Conservation (phyloP, 306 rosid species). For the Vigna reflexopilosa region DNA sequence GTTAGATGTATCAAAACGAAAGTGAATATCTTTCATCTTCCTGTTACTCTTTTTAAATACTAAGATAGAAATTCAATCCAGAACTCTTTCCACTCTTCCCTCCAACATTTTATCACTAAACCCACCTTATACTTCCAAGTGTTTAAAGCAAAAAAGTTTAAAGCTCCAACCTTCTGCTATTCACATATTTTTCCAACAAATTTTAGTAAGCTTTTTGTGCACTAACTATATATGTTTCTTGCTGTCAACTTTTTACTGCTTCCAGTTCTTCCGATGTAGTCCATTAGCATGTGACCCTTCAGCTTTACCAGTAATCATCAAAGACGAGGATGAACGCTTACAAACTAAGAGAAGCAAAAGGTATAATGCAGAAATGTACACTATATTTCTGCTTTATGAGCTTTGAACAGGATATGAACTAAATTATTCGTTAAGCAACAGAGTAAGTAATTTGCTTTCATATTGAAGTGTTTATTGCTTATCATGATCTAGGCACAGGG, state of each 20-base stretch:
- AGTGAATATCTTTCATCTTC: no score
- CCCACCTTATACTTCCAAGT: no score
- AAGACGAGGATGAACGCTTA: slow-evolving; percentile 44
- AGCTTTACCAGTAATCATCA: slow-evolving; percentile 43
- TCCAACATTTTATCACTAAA: no score
- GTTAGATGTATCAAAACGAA: no score
- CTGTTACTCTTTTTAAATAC: no score
- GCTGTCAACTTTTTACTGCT: slow-evolving; percentile 14
- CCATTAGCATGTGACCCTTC: slow-evolving; percentile 47
- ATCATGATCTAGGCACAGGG: slow-evolving; percentile 46
- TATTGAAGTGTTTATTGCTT: slow-evolving; percentile 12
- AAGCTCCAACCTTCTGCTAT: not conserved
- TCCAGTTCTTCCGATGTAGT: slow-evolving; percentile 49
- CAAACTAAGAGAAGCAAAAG: slow-evolving; percentile 42
- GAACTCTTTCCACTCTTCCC: no score
- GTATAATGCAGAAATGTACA: not conserved
- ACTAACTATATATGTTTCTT: not conserved
- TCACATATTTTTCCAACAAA: not conserved
- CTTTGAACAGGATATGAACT: no score
- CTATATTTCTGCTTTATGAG: no score
- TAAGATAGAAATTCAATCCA: no score
- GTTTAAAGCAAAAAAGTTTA: no score
- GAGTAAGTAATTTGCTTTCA: no score
- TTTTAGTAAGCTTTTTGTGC: slow-evolving; percentile 3
- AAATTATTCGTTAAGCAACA: no score